Evolutionary conservation across 1,139 yeast species (phyloP), one percentile per base, ranked within the genome.

Genomic region (Candida tropicalis): DNA sequence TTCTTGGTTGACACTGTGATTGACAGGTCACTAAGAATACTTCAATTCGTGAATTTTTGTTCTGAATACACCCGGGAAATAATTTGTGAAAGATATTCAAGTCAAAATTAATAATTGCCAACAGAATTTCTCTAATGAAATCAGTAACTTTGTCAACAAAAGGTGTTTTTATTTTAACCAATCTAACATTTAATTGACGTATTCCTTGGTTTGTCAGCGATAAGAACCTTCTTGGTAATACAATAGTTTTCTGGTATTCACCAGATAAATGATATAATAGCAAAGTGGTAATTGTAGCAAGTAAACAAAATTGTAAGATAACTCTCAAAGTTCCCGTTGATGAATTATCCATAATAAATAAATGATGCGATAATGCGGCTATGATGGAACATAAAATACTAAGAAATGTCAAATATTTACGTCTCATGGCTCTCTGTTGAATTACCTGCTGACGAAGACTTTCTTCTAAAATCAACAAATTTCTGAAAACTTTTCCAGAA

Each of bases 221-320:
- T 42, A 91, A 68, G 60, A 90, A 91, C 56, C 79, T 77, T 45
- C 96, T 75, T 2, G 97, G 96, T 37, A 84, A 70, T 8, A 87
- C 87, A 47, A 93, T 86, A 0, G 97, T 88, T 49, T 93, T 80
- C 47, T 79, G 81, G 61, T 91, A 91, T 63, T 90, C 95, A 2
- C 98, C 99, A 22, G 96, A 86, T 29, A 93, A 66, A 56, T 87
- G 90, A 63, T 89, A 93, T 35, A 93, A 69, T 36, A 82, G 75
- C 42, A 90, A 66, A 0, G 97, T 87, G 29, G 90, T 81, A 12
- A 77, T 53, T 18, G 86, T 78, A 35, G 91, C 87, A 20, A 87
- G 68, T 22, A 87, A 73, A 11, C 81, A 63, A 40, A 91, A 79
- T 55, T 85, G 85, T 38, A 82, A 65, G 0, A 75, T 57, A 23